Evolutionary conservation across 2,329 filamentous ascomycete species (phyloP).

Genomic region (Trichoderma harzianum): DNA sequence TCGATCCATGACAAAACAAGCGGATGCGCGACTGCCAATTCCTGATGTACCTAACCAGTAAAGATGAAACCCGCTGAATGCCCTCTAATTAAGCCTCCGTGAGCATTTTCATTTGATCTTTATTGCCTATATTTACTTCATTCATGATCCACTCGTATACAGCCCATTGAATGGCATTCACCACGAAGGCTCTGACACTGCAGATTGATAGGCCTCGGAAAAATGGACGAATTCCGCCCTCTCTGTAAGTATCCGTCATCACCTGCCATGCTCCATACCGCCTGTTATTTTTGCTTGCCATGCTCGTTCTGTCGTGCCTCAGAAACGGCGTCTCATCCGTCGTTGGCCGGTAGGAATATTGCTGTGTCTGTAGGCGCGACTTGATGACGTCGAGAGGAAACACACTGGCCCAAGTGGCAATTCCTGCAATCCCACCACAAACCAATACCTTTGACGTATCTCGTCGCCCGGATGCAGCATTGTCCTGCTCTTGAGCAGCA

Average conservation of each 20-base stretch:
- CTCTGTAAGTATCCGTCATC: constrained; percentile 62
- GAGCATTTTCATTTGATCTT: not conserved
- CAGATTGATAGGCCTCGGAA: constrained; percentile 76
- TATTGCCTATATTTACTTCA: constrained; percentile 38
- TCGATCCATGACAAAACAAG: not conserved
- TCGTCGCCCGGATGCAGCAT: constrained; percentile 31
- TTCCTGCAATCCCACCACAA: constrained; percentile 82
- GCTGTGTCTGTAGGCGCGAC: constrained; percentile 81
- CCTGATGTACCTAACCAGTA: not conserved
- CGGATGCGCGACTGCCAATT: not conserved
- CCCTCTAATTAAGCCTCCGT: not conserved
- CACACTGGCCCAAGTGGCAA: constrained; percentile 84
- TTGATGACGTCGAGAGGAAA: constrained; percentile 93
- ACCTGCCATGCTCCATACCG: constrained; percentile 58
- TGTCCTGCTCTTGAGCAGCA: constrained; percentile 25
- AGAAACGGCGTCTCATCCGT: not conserved
- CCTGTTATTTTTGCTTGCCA: constrained; percentile 23
- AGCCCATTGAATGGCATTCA: constrained; percentile 92
- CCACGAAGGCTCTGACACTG: constrained; percentile 80
- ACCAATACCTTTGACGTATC: constrained; percentile 65
- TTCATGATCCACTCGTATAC: constrained; percentile 86
- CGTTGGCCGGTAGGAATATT: constrained; percentile 16
- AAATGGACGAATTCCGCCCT: constrained; percentile 61
- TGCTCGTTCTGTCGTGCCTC: not conserved
- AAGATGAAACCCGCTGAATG: not conserved